These are phyloP conservation scores for Cordyceps cicadae DNA, from an alignment of 2,329 filamentous ascomycete species.

Conservation along the genomic window DNA sequence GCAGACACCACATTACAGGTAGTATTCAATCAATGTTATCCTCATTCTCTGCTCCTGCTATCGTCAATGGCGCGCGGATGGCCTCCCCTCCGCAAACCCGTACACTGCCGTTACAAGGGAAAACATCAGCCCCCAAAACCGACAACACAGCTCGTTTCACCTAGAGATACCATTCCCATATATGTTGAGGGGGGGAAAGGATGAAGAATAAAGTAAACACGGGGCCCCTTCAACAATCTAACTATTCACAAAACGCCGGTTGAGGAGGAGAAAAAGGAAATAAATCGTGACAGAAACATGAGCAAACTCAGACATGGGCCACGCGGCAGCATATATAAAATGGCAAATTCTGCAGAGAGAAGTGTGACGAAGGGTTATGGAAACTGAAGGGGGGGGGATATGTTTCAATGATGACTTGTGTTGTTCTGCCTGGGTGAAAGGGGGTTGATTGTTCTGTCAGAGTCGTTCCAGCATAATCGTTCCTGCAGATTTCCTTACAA, in stretches of 20 bases:
- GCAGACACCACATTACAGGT: not conserved
- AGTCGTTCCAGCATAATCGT: not conserved
- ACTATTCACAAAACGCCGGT: not conserved
- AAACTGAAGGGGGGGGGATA: not conserved
- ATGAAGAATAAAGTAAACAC: not conserved
- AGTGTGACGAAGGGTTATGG: not conserved
- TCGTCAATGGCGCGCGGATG: not conserved
- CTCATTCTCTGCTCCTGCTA: not conserved
- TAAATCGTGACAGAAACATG: not conserved
- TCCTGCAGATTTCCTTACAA: not conserved
- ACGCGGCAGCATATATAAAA: not conserved
- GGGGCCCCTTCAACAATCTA: not conserved
- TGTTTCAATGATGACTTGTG: conserved; percentile 1
- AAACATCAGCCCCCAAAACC: not conserved
- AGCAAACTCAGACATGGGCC: not conserved
- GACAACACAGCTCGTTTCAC: not conserved
- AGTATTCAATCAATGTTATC: not conserved
- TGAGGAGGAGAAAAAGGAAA: not conserved
- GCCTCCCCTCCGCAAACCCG: not conserved
- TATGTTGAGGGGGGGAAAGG: not conserved
- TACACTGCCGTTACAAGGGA: not conserved
- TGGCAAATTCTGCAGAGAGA: not conserved
- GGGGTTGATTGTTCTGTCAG: not conserved
- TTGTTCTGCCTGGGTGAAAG: not conserved
- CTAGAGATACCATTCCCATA: not conserved